Percentiles rank a stretch among this genome's conserved stretches.
Evolutionary conservation across 176 grass and related monocot species (phyloP).

Genomic region (Bothriochloa decipiens): DNA sequence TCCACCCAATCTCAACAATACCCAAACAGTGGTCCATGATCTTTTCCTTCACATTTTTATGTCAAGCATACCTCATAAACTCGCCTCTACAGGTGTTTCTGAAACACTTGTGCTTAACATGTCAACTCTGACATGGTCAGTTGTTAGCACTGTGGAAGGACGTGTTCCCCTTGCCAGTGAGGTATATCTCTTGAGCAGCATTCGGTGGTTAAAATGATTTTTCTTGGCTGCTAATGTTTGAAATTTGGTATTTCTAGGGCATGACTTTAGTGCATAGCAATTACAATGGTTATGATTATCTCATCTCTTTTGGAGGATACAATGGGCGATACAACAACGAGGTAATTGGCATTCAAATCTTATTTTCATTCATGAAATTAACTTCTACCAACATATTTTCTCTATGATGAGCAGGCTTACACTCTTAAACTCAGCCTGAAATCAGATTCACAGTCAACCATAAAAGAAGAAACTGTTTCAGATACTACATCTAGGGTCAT

Average conservation of each 20-base stretch:
- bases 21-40: background rate
- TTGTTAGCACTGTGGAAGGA: constrained; percentile 86
- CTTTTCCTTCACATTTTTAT: constrained; percentile 1
- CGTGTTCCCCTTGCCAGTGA: constrained; percentile 94
- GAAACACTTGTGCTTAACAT: constrained; percentile 96
- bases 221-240: constrained; percentile 46
- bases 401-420: constrained; percentile 60
- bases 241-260: constrained; percentile 58
- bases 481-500: constrained; percentile 58
- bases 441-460: constrained; percentile 60
- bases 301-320: constrained; percentile 94
- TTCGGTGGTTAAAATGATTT: constrained; percentile 35
- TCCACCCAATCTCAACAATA: background rate
- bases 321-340: constrained; percentile 95
- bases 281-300: constrained; percentile 85
- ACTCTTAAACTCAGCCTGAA: constrained; percentile 78
- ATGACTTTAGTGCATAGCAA: constrained; percentile 79
- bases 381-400: constrained; percentile 28
- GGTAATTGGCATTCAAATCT: constrained; percentile 49
- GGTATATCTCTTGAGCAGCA: constrained; percentile 58
- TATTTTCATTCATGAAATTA: constrained; percentile 35
- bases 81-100: constrained; percentile 71
- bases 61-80: constrained; percentile 25
- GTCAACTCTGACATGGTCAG: constrained; percentile 92
- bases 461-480: constrained; percentile 45